These are phyloP conservation scores for Paramyrothecium sp. DNA, from an alignment of 2,329 filamentous ascomycete genomes.

Conservation along the genomic window DNA sequence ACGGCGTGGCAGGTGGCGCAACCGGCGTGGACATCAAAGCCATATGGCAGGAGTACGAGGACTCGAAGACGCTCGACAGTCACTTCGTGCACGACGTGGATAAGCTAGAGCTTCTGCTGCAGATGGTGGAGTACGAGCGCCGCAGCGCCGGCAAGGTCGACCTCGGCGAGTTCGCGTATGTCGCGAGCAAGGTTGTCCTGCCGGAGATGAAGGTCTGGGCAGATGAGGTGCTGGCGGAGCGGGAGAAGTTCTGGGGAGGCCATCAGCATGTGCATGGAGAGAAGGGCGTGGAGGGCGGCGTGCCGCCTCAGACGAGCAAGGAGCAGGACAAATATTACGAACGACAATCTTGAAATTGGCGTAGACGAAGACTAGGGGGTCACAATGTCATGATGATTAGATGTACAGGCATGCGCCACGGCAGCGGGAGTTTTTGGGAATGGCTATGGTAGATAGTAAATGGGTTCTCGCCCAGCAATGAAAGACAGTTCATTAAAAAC, in stretches of 20 bases:
- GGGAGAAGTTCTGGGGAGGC: conserved; percentile 68
- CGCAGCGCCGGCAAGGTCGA: conserved; percentile 64
- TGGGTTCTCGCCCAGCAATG: too few species aligned
- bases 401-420: not conserved
- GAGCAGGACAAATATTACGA: conserved; percentile 52
- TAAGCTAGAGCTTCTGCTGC: conserved; percentile 90
- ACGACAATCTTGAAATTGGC: conserved; percentile 9
- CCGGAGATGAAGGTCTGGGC: conserved; percentile 82
- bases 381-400: not conserved
- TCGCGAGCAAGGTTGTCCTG: conserved; percentile 69
- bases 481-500: too few species aligned
- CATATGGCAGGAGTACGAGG: conserved; percentile 96
- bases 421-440: not conserved
- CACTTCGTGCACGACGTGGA: conserved; percentile 95
- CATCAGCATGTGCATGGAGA: conserved; percentile 47
- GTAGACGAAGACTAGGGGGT: not conserved
- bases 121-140: conserved; percentile 97
- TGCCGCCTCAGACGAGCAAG: conserved; percentile 31
- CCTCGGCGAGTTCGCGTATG: conserved; percentile 82
- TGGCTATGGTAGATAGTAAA: too few species aligned
- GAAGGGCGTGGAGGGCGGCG: conserved; percentile 34
- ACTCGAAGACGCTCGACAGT: conserved; percentile 77
- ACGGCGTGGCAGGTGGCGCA: conserved; percentile 68
- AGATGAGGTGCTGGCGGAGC: conserved; percentile 71
- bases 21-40: conserved; percentile 70